Conservation (phyloP, 2,329 filamentous ascomycete species). For the Pseudogymnoascus sp. region DNA sequence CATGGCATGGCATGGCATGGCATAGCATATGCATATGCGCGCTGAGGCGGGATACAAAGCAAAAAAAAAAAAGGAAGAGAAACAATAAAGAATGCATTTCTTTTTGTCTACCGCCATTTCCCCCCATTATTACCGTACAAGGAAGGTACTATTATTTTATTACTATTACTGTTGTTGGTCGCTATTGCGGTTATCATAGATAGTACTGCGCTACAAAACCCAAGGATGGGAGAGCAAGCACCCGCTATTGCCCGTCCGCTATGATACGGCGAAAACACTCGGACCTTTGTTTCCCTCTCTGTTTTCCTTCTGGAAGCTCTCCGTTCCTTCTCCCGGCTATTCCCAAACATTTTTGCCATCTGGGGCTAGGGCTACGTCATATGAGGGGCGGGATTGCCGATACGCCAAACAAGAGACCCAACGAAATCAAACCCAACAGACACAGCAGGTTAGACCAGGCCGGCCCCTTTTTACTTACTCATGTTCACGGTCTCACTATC, state of each 20-base stretch:
- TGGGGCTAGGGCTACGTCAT: slow-evolving; percentile 2
- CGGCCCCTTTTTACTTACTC: background rate
- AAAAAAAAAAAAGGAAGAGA: background rate
- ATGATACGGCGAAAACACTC: background rate
- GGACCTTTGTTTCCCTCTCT: background rate
- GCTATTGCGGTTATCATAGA: background rate
- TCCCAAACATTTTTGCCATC: background rate
- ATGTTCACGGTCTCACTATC: background rate
- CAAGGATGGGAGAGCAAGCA: background rate
- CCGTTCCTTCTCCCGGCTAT: slow-evolving; percentile 3
- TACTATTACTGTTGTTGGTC: background rate
- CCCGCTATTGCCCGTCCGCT: background rate
- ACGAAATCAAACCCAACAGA: background rate
- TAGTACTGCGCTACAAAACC: background rate
- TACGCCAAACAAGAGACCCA: background rate
- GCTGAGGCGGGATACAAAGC: background rate
- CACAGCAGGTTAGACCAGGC: background rate
- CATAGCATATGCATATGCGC: background rate
- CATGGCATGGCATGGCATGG: background rate
- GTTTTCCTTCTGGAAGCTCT: slow-evolving; percentile 3
- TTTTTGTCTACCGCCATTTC: background rate
- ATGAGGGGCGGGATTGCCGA: background rate
- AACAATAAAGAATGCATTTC: slow-evolving; percentile 5
- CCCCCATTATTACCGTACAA: background rate
- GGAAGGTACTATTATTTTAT: background rate